Percentiles rank a stretch among this genome's conserved stretches.
Evolutionary conservation across 495 filamentous ascomycete species (phyloP).

Genomic region (Penicillium longicatenatum): DNA sequence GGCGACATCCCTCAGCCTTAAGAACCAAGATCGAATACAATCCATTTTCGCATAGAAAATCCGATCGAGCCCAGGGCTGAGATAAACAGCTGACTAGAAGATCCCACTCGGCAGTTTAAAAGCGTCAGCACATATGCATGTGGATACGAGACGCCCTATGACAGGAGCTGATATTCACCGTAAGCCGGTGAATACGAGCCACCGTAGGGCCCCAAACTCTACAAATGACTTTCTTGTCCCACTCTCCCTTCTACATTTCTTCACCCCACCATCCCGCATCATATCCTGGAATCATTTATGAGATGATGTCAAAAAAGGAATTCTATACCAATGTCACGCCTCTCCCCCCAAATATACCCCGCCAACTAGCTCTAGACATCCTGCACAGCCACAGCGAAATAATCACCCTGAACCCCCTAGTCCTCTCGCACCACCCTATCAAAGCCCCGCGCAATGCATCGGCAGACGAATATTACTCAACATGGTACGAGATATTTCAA

Average conservation of each 20-base stretch:
- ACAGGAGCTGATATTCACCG: neutral
- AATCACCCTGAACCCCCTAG: conserved; percentile 81
- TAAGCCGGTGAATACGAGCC: neutral
- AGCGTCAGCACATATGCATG: neutral
- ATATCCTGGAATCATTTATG: neutral
- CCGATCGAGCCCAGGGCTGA: neutral
- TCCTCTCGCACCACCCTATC: conserved; percentile 66
- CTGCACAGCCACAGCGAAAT: conserved; percentile 74
- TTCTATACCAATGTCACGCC: conserved; percentile 65
- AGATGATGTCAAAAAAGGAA: conserved; percentile 35
- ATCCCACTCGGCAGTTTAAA: neutral
- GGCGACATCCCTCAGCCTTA: neutral
- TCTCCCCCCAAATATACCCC: conserved; percentile 64
- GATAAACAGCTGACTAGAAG: neutral
- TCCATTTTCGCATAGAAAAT: neutral
- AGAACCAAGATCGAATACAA: neutral
- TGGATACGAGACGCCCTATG: conserved; percentile 4
- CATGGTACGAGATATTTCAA: conserved; percentile 68
- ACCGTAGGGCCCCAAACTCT: neutral
- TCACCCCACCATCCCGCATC: neutral
- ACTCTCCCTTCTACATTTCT: neutral
- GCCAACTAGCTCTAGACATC: conserved; percentile 65
- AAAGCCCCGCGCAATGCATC: conserved; percentile 60
- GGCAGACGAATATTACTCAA: conserved; percentile 65
- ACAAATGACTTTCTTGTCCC: neutral